Evolutionary conservation across 1,139 yeast genomes (phyloP).

Genomic region (Hansenula lynferdii): DNA sequence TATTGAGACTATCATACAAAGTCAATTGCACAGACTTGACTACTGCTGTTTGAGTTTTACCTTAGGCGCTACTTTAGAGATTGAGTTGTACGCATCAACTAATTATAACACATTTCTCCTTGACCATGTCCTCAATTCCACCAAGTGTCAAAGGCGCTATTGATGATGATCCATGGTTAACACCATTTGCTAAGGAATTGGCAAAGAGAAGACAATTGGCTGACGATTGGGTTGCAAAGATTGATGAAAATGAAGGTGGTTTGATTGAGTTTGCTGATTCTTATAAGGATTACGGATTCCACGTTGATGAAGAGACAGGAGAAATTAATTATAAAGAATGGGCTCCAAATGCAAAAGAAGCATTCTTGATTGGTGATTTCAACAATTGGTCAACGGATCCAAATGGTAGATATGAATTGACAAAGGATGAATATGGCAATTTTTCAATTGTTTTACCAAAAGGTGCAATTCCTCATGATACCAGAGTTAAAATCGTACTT

Average conservation of each 20-base stretch:
- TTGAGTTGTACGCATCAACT: too few species aligned
- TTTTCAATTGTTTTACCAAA: conserved; percentile 52
- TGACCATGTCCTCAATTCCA: conserved; percentile 8
- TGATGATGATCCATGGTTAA: conserved; percentile 80
- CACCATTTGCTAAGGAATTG: conserved; percentile 65
- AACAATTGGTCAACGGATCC: conserved; percentile 59
- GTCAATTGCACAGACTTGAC: too few species aligned
- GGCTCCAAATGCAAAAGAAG: conserved; percentile 80
- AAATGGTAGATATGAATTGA: conserved; percentile 37
- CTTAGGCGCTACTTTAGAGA: too few species aligned
- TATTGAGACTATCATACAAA: too few species aligned
- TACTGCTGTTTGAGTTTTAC: too few species aligned
- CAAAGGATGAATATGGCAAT: conserved; percentile 57
- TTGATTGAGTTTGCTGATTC: conserved; percentile 36
- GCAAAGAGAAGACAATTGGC: conserved; percentile 51
- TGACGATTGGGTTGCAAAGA: conserved; percentile 49
- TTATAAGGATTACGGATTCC: conserved; percentile 73
- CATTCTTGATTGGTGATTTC: conserved; percentile 84
- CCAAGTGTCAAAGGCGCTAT: conserved; percentile 49
- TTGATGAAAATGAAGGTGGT: conserved; percentile 37
- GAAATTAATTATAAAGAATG: conserved; percentile 69
- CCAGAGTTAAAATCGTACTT: conserved; percentile 72
- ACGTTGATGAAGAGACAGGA: conserved; percentile 47
- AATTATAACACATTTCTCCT: too few species aligned
- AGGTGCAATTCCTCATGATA: conserved; percentile 70